Evolutionary conservation across 2,329 filamentous ascomycete genomes (phyloP).

Genomic region (Trichoderma aggressivum): DNA sequence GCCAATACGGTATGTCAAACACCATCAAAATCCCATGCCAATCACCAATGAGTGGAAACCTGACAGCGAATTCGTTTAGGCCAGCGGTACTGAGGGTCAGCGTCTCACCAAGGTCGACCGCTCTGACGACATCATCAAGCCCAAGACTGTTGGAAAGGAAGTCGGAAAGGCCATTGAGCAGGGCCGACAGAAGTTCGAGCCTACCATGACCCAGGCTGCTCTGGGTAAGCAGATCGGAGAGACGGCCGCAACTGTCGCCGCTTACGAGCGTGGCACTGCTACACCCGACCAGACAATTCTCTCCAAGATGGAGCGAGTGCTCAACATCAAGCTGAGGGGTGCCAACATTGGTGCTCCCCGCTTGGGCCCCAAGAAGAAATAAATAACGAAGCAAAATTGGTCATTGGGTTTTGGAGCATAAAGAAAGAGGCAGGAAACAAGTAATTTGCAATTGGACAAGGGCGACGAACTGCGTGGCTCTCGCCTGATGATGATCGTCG

Average conservation of each 20-base stretch:
- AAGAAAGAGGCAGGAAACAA: not conserved
- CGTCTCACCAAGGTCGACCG: slow-evolving; percentile 97
- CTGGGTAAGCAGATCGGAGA: slow-evolving; percentile 87
- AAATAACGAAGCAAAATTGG: not conserved
- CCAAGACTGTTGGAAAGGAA: slow-evolving; percentile 78
- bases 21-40: not conserved
- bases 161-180: slow-evolving; percentile 82
- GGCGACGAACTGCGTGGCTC: not conserved
- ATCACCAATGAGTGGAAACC: not conserved
- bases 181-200: slow-evolving; percentile 75
- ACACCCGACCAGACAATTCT: slow-evolving; percentile 82
- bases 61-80: slow-evolving; percentile 26
- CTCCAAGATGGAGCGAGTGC: slow-evolving; percentile 71
- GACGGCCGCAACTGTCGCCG: slow-evolving; percentile 72
- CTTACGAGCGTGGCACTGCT: slow-evolving; percentile 79
- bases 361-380: slow-evolving; percentile 60
- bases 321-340: slow-evolving; percentile 86
- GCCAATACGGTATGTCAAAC: slow-evolving; percentile 58
- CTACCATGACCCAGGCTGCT: slow-evolving; percentile 94
- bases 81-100: slow-evolving; percentile 67
- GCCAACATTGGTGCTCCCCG: slow-evolving; percentile 25
- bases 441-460: not conserved
- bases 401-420: not conserved
- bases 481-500: not conserved
- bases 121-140: slow-evolving; percentile 94